Evolutionary conservation across 2,329 filamentous ascomycete genomes (phyloP).

Genomic region (Aspergillus pseudonomiae): DNA sequence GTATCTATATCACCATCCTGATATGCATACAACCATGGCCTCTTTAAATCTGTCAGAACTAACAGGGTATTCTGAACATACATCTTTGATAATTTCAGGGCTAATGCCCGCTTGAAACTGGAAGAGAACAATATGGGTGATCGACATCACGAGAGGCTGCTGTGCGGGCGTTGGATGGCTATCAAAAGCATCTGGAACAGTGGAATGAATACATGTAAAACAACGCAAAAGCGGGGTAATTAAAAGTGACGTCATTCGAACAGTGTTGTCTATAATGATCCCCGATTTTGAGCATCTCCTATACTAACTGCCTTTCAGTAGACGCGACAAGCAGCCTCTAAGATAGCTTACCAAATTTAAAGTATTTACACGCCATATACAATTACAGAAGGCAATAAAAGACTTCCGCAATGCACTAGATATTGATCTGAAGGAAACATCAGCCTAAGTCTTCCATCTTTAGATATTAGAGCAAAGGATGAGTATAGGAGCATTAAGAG

Average conservation of each 20-base stretch:
- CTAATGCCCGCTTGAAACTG: conserved; percentile 61
- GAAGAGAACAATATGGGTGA: conserved; percentile 71
- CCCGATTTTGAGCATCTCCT: not conserved
- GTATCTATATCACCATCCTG: not conserved
- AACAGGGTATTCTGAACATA: conserved; percentile 35
- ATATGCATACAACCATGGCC: not conserved
- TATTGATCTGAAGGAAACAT: too few relatives aligned
- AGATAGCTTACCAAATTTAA: too few relatives aligned
- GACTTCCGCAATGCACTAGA: too few relatives aligned
- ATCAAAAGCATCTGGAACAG: not conserved
- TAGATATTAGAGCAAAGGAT: too few relatives aligned
- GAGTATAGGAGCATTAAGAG: too few relatives aligned
- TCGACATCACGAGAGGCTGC: conserved; percentile 32
- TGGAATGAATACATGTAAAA: not conserved
- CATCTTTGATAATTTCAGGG: conserved; percentile 57
- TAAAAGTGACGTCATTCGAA: not conserved
- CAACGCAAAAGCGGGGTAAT: not conserved
- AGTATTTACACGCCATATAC: too few relatives aligned
- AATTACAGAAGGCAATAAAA: too few relatives aligned
- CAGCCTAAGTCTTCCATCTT: too few relatives aligned
- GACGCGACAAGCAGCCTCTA: not conserved
- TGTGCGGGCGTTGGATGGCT: not conserved
- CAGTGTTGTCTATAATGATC: not conserved
- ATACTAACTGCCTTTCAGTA: not conserved
- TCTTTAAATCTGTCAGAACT: not conserved